phyloP scores from a whole-genome alignment of 1,284 basidiomycete species.

The Cutaneotrichosporon mucoides region DNA sequence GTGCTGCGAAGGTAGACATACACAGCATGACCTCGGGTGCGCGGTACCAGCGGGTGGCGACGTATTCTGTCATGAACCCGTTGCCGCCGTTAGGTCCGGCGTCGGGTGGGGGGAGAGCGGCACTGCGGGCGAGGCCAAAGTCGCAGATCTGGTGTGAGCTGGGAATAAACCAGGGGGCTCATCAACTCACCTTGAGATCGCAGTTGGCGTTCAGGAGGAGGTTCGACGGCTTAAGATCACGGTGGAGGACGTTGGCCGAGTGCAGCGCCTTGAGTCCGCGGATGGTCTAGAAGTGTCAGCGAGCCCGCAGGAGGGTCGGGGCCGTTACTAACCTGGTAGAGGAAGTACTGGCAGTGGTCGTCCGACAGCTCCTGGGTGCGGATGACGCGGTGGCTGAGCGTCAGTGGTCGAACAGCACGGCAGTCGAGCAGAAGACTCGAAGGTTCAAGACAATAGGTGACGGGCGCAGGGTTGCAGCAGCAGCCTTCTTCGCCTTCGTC shows the following conservation, averaged over 20 bases:
- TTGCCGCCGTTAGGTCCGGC: conserved; percentile 70
- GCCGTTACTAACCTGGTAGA: conserved; percentile 70
- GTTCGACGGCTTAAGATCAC: conserved; percentile 92
- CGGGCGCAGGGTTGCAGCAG: too few species aligned
- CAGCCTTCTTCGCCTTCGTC: too few species aligned
- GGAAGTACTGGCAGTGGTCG: conserved; percentile 92
- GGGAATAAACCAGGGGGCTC: neutral
- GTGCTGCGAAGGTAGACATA: conserved; percentile 20
- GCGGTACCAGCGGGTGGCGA: conserved; percentile 89
- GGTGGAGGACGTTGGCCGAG: conserved; percentile 84
- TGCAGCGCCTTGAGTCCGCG: conserved; percentile 88
- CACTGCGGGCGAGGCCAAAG: conserved; percentile 83
- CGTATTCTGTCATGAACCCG: conserved; percentile 93
- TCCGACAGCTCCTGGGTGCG: conserved; percentile 75
- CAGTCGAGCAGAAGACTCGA: too few species aligned
- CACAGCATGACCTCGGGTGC: conserved; percentile 92
- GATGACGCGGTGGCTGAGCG: conserved; percentile 60
- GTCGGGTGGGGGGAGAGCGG: conserved; percentile 67
- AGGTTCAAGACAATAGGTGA: too few species aligned
- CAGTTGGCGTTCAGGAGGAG: conserved; percentile 63
- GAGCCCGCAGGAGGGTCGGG: neutral
- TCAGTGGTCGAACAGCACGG: too few species aligned
- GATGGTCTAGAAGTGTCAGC: conserved; percentile 58
- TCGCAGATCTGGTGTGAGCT: conserved; percentile 64
- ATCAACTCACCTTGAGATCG: conserved; percentile 70